Conservation (phyloP, 1,139 yeast species). For the Geotrichum europaeum region DNA sequence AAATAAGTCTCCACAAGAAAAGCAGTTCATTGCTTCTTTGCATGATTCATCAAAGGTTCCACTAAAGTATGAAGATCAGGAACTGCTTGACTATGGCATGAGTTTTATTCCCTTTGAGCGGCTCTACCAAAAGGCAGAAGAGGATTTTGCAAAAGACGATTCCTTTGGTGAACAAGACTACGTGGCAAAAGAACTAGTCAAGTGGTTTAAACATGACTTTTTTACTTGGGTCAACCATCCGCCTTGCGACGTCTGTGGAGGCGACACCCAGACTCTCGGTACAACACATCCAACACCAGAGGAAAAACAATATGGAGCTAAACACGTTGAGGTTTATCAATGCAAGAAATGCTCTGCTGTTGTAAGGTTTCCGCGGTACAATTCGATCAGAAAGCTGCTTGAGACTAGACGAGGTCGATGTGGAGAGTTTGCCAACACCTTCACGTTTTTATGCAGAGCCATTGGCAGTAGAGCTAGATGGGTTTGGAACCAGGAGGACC, state of each 20-base stretch:
- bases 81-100: constrained; percentile 37
- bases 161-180: constrained; percentile 57
- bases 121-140: constrained; percentile 38
- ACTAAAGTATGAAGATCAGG: constrained; percentile 36
- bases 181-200: constrained; percentile 58
- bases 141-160: constrained; percentile 31
- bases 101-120: constrained; percentile 37
- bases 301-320: constrained; percentile 46
- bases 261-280: constrained; percentile 36
- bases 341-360: constrained; percentile 47
- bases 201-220: constrained; percentile 73
- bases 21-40: constrained; percentile 4
- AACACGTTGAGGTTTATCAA: constrained; percentile 53
- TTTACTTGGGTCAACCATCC: constrained; percentile 81
- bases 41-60: constrained; percentile 23
- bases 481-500: constrained; percentile 88
- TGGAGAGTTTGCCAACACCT: constrained; percentile 89
- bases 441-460: constrained; percentile 62
- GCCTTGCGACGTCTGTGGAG: constrained; percentile 51
- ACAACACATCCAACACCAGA: constrained; percentile 37
- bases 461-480: constrained; percentile 61
- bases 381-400: constrained; percentile 57
- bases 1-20: constrained; percentile 1
- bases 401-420: constrained; percentile 70
- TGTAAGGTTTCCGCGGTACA: constrained; percentile 69